Base-by-base conservation (phyloP, 2,329 filamentous ascomycete species). In the Pezicula radicicola region DNA sequence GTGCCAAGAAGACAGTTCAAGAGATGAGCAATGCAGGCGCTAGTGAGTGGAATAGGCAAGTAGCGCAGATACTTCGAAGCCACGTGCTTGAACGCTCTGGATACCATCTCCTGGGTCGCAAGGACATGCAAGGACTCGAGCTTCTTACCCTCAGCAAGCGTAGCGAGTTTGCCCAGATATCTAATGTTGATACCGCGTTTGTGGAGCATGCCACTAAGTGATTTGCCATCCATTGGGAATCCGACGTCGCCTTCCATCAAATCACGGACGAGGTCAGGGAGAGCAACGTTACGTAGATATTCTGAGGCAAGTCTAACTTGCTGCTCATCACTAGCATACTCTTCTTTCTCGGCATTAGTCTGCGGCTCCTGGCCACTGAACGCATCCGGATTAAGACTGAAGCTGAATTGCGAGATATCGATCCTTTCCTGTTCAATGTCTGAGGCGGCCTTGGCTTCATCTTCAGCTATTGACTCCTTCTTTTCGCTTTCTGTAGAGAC, bases 211-310 rank as follows among this genome's bases (percentile, higher is more conserved):
- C 86, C 85, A 63, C 88, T 90, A 53, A 99, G 78, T 18, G 93
- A 97, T 65, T 89, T 83, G n/a, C 94, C 94, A 63, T 99, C 95
- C 91, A 97, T 97, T 12, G 94, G 94, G 76, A 97, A 97, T 63
- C 93, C 94, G 60, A 96, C 87, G 61, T 99, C 93, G 6, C 91
- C 92, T 59, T 96, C 90, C 66, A 88, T 87, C 53, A 99, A 81
- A 64, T 99, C 93, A 56, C 87, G 85, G 52, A 97, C 73, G 52
- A 99, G 78, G 51, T 88, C 83, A n/a, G 93, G 91, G 58, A 99
- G 88, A 50, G 91, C 83, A 54, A 87, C 85, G 8, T 84, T 78
- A 8, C 84, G 83, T 46, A 99, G 78, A 70, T 88, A 91, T 49
- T 84, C 77, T 73, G 91, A 94, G 28, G 91, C 91, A 51, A 87